Conservation (phyloP, 257 asterid genomes). For the Nicotiana tabacum region DNA sequence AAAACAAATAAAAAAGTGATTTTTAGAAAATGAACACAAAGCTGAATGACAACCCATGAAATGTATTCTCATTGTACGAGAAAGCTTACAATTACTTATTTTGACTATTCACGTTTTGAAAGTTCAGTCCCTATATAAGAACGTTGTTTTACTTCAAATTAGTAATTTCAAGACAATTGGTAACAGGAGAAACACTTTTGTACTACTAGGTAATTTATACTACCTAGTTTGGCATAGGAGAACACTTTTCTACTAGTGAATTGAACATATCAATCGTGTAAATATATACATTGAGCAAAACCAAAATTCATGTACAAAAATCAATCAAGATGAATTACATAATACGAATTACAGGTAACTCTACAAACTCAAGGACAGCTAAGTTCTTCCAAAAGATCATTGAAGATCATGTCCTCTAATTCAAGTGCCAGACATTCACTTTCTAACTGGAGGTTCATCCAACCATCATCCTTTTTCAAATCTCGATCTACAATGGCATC, state of each 20-base stretch:
- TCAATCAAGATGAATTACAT: background rate
- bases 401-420: constrained; percentile 57
- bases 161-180: no score
- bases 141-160: no score
- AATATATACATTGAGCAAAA: constrained; percentile 1
- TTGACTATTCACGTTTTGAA: no score
- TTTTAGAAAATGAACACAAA: no score
- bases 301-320: constrained; percentile 17
- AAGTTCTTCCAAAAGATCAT: constrained; percentile 57
- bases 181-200: no score
- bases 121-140: no score
- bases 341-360: background rate
- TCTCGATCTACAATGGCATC: constrained; percentile 43
- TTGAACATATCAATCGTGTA: background rate
- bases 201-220: background rate
- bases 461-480: constrained; percentile 40
- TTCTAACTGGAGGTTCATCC: constrained; percentile 88
- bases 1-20: no score
- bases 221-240: background rate
- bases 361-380: constrained; percentile 20
- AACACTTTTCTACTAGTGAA: background rate
- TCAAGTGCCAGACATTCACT: constrained; percentile 53
- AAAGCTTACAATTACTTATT: no score
- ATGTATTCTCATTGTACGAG: no score
- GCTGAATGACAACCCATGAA: no score